These are phyloP conservation scores for Apiospora kogelbergensis DNA, from an alignment of 2,329 filamentous ascomycete species.

Conservation along the genomic window DNA sequence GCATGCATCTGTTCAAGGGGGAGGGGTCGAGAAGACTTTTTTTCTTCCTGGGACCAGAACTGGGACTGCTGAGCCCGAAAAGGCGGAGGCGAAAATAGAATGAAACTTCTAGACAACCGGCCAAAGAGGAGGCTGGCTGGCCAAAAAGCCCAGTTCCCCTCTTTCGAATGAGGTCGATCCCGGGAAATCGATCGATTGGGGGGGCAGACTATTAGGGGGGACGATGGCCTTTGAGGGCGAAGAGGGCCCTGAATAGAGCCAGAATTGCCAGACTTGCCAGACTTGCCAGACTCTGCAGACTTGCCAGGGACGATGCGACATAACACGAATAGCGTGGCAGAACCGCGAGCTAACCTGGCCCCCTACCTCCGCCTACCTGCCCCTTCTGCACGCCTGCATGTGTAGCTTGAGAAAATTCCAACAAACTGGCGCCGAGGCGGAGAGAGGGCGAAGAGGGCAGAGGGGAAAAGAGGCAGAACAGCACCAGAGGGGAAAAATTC, in stretches of 20 bases:
- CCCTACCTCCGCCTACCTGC: background rate
- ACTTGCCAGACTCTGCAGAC: background rate
- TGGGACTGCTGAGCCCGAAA: background rate
- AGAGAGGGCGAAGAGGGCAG: background rate
- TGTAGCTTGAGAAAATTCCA: background rate
- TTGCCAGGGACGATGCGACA: background rate
- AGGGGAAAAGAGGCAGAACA: background rate
- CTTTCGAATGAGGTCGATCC: background rate
- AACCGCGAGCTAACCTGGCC: background rate
- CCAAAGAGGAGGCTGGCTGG: background rate
- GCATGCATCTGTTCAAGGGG: background rate
- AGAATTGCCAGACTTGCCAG: background rate
- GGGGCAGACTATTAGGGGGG: background rate
- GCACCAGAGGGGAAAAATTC: background rate
- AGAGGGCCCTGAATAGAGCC: background rate
- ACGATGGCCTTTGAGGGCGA: background rate
- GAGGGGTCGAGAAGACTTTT: background rate
- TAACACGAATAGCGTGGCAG: background rate
- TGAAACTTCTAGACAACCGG: background rate
- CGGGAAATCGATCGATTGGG: background rate
- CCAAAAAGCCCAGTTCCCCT: background rate
- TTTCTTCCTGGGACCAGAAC: no score
- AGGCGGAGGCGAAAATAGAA: background rate
- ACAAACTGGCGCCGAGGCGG: background rate
- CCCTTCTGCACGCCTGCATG: constrained; percentile 1